Evolutionary conservation across 148 eudicot genomes (phyloP), one percentile per base, ranked within the genome.

Genomic region (Spergularia marina): DNA sequence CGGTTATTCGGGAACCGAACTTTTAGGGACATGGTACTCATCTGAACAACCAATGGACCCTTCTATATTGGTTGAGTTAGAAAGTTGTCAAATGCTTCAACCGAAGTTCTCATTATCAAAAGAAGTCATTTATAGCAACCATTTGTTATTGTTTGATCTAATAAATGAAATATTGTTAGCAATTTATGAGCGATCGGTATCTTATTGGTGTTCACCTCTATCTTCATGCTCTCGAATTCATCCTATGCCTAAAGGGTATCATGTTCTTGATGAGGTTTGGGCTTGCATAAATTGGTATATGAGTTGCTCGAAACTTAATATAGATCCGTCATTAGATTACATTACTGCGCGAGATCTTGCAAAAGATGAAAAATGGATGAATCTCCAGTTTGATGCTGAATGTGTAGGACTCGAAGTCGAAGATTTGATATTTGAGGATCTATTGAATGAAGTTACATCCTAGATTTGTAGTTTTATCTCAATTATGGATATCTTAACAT

Each of bases 341-440:
- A 85, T 83, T 49, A 84, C 89, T 25, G 56, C 79, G 6, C 82
- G 83, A 2, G 98, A 94, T 79, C 77, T 94, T 65, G 82, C 76
- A 1, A 87, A 83, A 68, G 82, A 82, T 66, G 89, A 89, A 55
- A 78, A 82, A 30, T 94, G 98, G 98, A 91, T 94, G 96, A 91
- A 91, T 77, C 86, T 94, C 53, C 98, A 91, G 41, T 80, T 83
- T 59, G 96, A 94, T 75, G 95, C 89, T 36, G 96, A 91, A 74
- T 86, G 85, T 77, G 89, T 86, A 16, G 97, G 86, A 34, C 79
- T 91, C 53, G 91, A 90, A 77, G 69, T 94, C n/a, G 98, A 90
- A 47, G 90, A 86, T 14, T 49, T 85, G 63, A 65, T 93, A 0
- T 83, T 86, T 61, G 88, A 93, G 18, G 96, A 92, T 59, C 81